Conservation (phyloP, 768 basidiomycete species). For the Tulasnella sp. region DNA sequence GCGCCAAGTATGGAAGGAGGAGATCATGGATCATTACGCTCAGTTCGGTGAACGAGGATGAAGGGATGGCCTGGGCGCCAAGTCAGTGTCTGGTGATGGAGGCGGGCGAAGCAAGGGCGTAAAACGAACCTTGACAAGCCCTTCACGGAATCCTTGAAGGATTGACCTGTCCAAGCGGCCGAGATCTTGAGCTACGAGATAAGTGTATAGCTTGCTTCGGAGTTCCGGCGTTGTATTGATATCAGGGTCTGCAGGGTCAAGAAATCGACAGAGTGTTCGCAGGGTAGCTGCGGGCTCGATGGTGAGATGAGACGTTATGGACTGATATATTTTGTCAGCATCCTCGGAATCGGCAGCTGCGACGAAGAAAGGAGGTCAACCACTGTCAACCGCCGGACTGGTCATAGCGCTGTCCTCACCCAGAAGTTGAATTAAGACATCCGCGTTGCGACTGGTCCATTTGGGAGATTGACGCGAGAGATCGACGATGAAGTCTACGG, state of each 20-base stretch:
- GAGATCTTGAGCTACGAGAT: not conserved
- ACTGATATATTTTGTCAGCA: not conserved
- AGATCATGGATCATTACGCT: conserved; percentile 10
- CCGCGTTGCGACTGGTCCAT: conserved; percentile 25
- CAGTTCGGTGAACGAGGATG: conserved; percentile 10
- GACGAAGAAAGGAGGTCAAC: not conserved
- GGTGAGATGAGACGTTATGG: conserved; percentile 12
- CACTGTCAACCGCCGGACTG: not conserved
- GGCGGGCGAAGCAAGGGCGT: not conserved
- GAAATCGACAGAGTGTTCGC: conserved; percentile 11
- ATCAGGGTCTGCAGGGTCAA: not conserved
- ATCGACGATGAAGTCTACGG: conserved; percentile 14
- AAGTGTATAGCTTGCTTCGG: not conserved
- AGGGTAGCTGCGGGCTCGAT: conserved; percentile 21
- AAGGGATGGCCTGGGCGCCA: not conserved
- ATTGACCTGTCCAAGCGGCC: not conserved
- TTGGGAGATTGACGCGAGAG: conserved; percentile 3
- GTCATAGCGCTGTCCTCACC: not conserved
- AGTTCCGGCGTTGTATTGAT: not conserved
- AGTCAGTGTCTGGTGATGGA: not conserved
- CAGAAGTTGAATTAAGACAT: conserved; percentile 24
- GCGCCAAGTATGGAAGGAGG: not conserved
- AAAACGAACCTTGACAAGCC: not conserved
- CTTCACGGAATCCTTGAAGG: not conserved
- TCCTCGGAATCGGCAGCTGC: conserved; percentile 20